A percentile compares a stretch with the other conserved stretches of the same genome.
Evolutionary conservation across 2,329 filamentous ascomycete species (phyloP).

Genomic region (Elsinoe ampelina): DNA sequence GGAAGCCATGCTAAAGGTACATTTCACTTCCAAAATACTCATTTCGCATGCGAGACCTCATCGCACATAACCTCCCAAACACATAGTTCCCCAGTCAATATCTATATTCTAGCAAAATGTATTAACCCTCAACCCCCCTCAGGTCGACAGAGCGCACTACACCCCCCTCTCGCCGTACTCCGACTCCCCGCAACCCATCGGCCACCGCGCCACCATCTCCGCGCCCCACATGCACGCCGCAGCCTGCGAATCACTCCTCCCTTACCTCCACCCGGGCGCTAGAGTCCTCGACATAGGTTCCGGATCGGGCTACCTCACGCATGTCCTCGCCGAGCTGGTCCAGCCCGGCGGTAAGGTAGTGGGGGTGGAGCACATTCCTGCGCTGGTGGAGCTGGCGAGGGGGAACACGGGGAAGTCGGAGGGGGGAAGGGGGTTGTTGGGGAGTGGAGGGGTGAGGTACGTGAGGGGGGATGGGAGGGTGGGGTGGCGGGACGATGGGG

Average conservation of each 20-base stretch:
- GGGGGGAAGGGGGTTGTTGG: constrained; percentile 48
- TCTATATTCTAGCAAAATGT: neutral
- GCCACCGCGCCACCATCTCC: constrained; percentile 59
- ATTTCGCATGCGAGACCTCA: neutral
- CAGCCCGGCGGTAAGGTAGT: constrained; percentile 38
- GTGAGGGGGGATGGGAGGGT: constrained; percentile 57
- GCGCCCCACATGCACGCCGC: constrained; percentile 65
- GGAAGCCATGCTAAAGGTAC: constrained; percentile 67
- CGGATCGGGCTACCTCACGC: constrained; percentile 65
- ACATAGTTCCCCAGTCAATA: neutral
- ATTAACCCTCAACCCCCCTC: neutral
- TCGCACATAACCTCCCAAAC: neutral
- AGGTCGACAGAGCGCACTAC: constrained; percentile 87
- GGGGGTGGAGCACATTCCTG: constrained; percentile 42
- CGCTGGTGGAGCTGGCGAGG: constrained; percentile 34
- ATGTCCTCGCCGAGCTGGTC: constrained; percentile 73
- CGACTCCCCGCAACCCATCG: constrained; percentile 61
- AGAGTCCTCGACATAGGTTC: constrained; percentile 41
- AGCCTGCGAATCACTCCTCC: constrained; percentile 54
- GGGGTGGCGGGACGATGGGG: constrained; percentile 37
- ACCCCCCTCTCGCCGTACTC: constrained; percentile 62
- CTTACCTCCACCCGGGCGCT: constrained; percentile 44
- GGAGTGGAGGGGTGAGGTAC: constrained; percentile 57
- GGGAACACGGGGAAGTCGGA: constrained; percentile 37
- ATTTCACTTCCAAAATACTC: constrained; percentile 14